Percentiles rank a stretch among this genome's conserved stretches.
Conservation (phyloP, 805 yeast species). For the Clavispora santaluciae region DNA sequence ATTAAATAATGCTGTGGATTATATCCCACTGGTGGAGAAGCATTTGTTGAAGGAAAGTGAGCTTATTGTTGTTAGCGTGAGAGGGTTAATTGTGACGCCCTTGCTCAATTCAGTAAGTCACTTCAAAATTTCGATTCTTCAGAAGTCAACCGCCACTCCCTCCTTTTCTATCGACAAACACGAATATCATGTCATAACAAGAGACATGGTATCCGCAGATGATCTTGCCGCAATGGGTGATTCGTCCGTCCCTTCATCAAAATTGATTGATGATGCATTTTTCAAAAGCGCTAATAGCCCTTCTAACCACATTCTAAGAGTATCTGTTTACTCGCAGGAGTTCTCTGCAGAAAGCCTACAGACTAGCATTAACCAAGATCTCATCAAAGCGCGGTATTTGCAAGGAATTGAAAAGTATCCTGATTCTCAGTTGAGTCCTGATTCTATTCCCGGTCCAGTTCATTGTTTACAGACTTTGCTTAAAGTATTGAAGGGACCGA, state of each 20-base stretch:
- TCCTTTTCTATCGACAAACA: slow-evolving; percentile 23
- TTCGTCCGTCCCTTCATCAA: slow-evolving; percentile 3
- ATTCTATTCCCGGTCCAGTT: slow-evolving; percentile 46
- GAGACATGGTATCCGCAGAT: slow-evolving; percentile 21
- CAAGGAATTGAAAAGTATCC: slow-evolving; percentile 28
- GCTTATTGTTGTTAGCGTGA: slow-evolving; percentile 19
- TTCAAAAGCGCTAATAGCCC: slow-evolving; percentile 23
- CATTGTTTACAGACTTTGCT: slow-evolving; percentile 58
- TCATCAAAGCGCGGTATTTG: slow-evolving; percentile 49
- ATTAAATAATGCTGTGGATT: slow-evolving; percentile 31
- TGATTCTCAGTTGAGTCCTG: slow-evolving; percentile 21
- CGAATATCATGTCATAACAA: slow-evolving; percentile 31
- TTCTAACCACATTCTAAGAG: slow-evolving; percentile 36
- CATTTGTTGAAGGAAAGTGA: slow-evolving; percentile 12
- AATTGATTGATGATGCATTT: slow-evolving; percentile 31
- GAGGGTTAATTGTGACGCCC: slow-evolving; percentile 29
- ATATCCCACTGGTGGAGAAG: slow-evolving; percentile 29
- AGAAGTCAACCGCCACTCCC: slow-evolving; percentile 17
- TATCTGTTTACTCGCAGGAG: slow-evolving; percentile 50
- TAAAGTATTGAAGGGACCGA: slow-evolving; percentile 65
- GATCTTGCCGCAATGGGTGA: slow-evolving; percentile 21
- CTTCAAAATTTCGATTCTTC: slow-evolving; percentile 27
- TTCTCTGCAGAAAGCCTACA: slow-evolving; percentile 44
- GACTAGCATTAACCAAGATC: slow-evolving; percentile 41
- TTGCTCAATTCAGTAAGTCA: slow-evolving; percentile 16